Base-by-base conservation (phyloP, 164 flowering plant species). In the Annona squamosa region DNA sequence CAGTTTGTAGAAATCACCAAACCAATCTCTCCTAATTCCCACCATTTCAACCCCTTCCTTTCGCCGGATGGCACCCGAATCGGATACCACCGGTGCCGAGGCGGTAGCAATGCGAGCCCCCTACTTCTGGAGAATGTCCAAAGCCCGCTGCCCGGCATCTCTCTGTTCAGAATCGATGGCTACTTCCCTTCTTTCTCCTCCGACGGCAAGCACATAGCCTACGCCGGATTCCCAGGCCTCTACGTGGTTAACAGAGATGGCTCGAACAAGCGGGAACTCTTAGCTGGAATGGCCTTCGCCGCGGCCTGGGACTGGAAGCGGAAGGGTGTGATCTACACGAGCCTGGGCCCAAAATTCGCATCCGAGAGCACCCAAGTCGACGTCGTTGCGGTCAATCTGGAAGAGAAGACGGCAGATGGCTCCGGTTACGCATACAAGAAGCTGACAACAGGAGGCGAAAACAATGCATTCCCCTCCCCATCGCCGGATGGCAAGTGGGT, bases 101-200 rank as follows among this genome's bases (percentile, higher is more conserved):
- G 90, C 1, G 46, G 17, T 61, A 71, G 72, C 47, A 68, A 13
- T 46, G 57, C 42, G 4, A 10, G 61, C 4, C 37, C 42, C 13
- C 76, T 92, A 3, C 63, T 86, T 4, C 81, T 91, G 3, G 96
- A 93, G 78, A 89, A 85, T 47, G 26, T 90, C 46, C 26, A 46
- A 26, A 87, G 83, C 75, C 89, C 89, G 1, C 42, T 74, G 19
- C 72, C 83, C 2, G 82, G 71, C 1, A 57, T 91, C 5, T 83
- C 94, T 26, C 81, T 90, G 26, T 87, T 91, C 76, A 79, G 96
- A 64, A 74, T 93, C 4, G 93, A 84, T 75, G 98, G 94, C 47
- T 87, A 94, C 5, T 91, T 91, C 76, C 97, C 97, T 13, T 86
- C 96, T 1, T 89, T 91, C 76, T 93, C 98, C 0, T 94, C 96